Percentiles rank a stretch among this genome's conserved stretches.
Conservation (phyloP, 2,329 filamentous ascomycete genomes). For the Stachybotrys chartarum region DNA sequence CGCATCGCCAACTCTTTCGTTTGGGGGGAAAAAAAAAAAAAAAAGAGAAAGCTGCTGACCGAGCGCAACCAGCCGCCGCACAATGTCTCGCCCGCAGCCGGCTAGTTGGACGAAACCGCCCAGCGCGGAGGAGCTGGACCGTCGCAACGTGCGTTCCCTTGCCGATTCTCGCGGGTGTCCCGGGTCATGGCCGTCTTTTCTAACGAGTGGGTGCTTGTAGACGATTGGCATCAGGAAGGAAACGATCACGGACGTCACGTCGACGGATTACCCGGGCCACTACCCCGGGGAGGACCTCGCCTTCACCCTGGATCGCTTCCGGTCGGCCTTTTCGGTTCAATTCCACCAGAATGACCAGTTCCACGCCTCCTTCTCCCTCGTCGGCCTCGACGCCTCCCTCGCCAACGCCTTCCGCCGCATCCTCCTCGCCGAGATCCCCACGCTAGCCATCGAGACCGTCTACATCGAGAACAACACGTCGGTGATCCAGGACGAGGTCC, state of each 20-base stretch:
- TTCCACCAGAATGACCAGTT: conserved; percentile 78
- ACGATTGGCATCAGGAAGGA: conserved; percentile 83
- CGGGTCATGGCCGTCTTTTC: conserved; percentile 3
- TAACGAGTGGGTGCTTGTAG: conserved; percentile 33
- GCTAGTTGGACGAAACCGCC: conserved; percentile 29
- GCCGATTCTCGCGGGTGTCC: not conserved
- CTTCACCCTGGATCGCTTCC: conserved; percentile 72
- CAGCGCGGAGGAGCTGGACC: conserved; percentile 50
- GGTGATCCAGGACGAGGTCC: conserved; percentile 95
- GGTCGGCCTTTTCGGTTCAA: conserved; percentile 60
- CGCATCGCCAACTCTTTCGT: not conserved
- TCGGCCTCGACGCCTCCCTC: conserved; percentile 85
- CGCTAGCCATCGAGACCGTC: conserved; percentile 87
- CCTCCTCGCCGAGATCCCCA: conserved; percentile 87
- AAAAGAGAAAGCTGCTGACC: too few species aligned
- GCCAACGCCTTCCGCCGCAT: conserved; percentile 98
- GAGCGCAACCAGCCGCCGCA: not conserved
- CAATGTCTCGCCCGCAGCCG: conserved; percentile 25
- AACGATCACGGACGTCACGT: conserved; percentile 81
- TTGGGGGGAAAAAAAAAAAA: conserved; percentile 2
- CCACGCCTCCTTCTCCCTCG: conserved; percentile 81
- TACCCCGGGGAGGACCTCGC: conserved; percentile 80
- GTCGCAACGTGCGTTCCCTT: conserved; percentile 47
- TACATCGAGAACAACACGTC: conserved; percentile 96
- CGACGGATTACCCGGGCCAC: conserved; percentile 87